A percentile compares a stretch with the other conserved stretches of the same genome.
These are phyloP conservation scores for Epichloe elymi DNA, from an alignment of 2,329 filamentous ascomycete species.

Conservation along the genomic window DNA sequence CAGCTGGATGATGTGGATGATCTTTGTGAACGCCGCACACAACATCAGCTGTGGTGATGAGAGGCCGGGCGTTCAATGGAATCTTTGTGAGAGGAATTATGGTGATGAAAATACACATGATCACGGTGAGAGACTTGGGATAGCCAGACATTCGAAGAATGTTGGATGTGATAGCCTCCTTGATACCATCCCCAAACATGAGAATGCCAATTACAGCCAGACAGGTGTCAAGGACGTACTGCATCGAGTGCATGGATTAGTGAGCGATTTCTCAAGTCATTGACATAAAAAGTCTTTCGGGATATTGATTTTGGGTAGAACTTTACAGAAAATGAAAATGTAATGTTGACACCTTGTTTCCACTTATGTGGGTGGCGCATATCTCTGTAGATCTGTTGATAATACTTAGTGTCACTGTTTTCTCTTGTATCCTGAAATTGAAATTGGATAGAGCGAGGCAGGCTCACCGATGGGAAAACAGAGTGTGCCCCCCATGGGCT, in stretches of 20 bases:
- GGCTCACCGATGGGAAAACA: constrained; percentile 62
- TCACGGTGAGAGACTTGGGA: constrained; percentile 56
- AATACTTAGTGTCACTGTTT: not conserved
- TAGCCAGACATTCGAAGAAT: constrained; percentile 66
- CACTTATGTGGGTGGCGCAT: constrained; percentile 73
- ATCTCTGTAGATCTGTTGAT: constrained; percentile 43
- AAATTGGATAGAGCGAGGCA: constrained; percentile 5
- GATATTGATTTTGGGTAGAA: not conserved
- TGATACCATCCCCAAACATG: constrained; percentile 89
- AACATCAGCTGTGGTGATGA: constrained; percentile 74
- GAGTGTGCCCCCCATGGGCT: constrained; percentile 51
- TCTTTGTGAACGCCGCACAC: constrained; percentile 56
- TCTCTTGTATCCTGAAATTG: too few relatives aligned
- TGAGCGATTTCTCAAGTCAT: too few relatives aligned
- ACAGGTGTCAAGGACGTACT: constrained; percentile 67
- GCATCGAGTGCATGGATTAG: not conserved
- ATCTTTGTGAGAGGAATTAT: constrained; percentile 94
- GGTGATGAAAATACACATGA: constrained; percentile 76
- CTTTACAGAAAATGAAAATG: constrained; percentile 68
- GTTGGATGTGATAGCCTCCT: constrained; percentile 83
- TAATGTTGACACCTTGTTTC: constrained; percentile 57
- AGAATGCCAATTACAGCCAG: constrained; percentile 76
- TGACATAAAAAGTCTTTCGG: not conserved
- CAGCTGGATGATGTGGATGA: constrained; percentile 19
- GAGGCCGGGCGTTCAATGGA: constrained; percentile 78